Evolutionary conservation across 2,329 filamentous ascomycete genomes (phyloP).

Genomic region (Cladophialophora exuberans): DNA sequence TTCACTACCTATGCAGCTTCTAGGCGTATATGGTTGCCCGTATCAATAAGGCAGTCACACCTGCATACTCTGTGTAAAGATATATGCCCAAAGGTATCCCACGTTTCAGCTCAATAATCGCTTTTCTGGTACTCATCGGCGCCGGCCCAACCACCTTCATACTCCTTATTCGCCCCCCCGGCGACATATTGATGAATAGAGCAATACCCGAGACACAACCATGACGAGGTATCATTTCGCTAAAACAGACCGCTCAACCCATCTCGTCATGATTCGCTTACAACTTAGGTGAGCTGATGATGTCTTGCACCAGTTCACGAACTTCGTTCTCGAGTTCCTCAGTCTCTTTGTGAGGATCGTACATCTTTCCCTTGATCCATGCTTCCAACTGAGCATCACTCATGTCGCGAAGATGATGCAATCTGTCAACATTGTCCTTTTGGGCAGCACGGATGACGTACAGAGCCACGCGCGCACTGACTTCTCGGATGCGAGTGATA

Average conservation of each 20-base stretch:
- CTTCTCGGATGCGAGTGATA: conserved; percentile 88
- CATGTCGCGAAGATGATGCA: conserved; percentile 48
- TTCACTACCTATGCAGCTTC: too few relatives aligned
- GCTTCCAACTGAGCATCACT: conserved; percentile 47
- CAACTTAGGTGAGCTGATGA: conserved; percentile 21
- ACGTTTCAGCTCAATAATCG: too few relatives aligned
- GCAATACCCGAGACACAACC: neutral
- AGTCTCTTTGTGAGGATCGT: conserved; percentile 53
- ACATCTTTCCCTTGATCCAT: conserved; percentile 55
- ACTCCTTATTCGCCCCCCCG: neutral
- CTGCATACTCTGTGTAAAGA: too few relatives aligned
- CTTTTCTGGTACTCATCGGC: too few relatives aligned
- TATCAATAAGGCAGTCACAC: too few relatives aligned
- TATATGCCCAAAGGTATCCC: too few relatives aligned
- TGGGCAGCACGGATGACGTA: conserved; percentile 94
- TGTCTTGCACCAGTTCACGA: conserved; percentile 25
- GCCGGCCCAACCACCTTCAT: too few relatives aligned
- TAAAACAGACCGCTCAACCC: neutral
- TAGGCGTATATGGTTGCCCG: too few relatives aligned
- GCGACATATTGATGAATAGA: neutral
- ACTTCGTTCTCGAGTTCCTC: conserved; percentile 49
- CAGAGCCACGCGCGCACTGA: conserved; percentile 81
- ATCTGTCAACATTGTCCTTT: conserved; percentile 69
- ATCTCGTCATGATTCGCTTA: neutral
- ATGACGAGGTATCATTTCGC: conserved; percentile 6